Conservation (phyloP, 108 stramenopile genomes). For the Fistulifera solaris region DNA sequence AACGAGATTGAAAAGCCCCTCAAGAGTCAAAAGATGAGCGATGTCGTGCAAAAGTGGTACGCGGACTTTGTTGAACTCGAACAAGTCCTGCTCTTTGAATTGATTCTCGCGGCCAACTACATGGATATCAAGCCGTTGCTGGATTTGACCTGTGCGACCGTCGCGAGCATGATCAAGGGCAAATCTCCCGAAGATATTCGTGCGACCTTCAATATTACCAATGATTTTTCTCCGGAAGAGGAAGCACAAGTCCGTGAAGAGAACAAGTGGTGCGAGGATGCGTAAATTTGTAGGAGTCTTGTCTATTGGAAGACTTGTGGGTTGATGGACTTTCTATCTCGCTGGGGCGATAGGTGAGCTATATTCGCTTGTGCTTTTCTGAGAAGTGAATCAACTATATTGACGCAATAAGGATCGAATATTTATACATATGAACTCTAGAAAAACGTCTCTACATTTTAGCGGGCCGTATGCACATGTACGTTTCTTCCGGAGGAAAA, state of each 20-base stretch:
- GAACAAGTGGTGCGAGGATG: conserved; percentile 99
- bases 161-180: conserved; percentile 98
- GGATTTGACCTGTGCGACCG: conserved; percentile 98
- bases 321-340: too few species aligned
- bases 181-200: conserved; percentile 99
- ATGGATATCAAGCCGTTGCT: conserved; percentile 97
- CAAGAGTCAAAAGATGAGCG: conserved; percentile 90
- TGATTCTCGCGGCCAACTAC: conserved; percentile 98
- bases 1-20: conserved; percentile 99
- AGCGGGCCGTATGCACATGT: conserved; percentile 42
- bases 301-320: background rate
- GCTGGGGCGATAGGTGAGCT: too few species aligned
- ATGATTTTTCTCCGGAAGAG: conserved; percentile 99
- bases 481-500: conserved; percentile 66
- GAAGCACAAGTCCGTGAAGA: conserved; percentile 99
- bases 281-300: too few species aligned
- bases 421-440: background rate
- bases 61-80: conserved; percentile 97
- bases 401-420: background rate
- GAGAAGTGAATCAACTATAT: too few species aligned
- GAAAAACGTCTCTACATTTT: background rate
- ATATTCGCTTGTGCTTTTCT: too few species aligned
- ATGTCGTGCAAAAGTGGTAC: conserved; percentile 99
- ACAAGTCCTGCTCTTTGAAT: conserved; percentile 97
- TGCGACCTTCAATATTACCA: conserved; percentile 94